These are phyloP conservation scores for Sporothrix euskadiensis DNA, from an alignment of 2,329 filamentous ascomycete genomes.

Conservation along the genomic window DNA sequence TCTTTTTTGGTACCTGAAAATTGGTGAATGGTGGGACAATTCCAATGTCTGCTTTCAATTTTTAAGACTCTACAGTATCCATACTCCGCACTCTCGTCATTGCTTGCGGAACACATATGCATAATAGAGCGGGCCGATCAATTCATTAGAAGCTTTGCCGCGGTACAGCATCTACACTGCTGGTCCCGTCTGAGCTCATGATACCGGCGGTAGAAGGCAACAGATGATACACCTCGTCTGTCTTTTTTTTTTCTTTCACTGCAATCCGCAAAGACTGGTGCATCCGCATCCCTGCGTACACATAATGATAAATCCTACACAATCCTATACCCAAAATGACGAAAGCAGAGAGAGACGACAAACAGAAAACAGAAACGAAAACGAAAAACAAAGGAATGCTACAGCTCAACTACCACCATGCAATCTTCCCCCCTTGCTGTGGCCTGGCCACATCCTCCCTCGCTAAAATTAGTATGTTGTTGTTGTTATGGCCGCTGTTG, in stretches of 20 bases:
- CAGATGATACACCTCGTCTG: neutral
- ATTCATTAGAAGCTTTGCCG: neutral
- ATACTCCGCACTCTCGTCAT: neutral
- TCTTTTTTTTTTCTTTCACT: neutral
- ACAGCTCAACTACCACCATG: neutral
- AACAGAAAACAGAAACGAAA: neutral
- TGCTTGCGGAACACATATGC: conserved; percentile 6
- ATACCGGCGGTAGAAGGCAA: neutral
- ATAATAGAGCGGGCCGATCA: conserved; percentile 16
- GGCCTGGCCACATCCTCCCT: neutral
- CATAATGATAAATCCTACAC: conserved; percentile 8
- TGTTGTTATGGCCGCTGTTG: neutral
- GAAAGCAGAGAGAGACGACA: neutral
- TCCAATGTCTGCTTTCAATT: neutral
- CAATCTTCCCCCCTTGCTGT: neutral
- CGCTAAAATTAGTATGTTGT: conserved; percentile 10
- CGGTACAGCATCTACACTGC: neutral
- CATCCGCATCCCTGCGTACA: neutral
- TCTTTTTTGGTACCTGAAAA: neutral
- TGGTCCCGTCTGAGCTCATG: neutral
- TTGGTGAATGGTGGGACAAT: neutral
- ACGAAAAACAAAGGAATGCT: neutral
- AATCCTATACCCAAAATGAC: neutral
- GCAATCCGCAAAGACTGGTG: neutral
- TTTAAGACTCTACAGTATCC: neutral